Evolutionary conservation across 331 rosid species (phyloP).

Genomic region (Telfairia occidentalis): DNA sequence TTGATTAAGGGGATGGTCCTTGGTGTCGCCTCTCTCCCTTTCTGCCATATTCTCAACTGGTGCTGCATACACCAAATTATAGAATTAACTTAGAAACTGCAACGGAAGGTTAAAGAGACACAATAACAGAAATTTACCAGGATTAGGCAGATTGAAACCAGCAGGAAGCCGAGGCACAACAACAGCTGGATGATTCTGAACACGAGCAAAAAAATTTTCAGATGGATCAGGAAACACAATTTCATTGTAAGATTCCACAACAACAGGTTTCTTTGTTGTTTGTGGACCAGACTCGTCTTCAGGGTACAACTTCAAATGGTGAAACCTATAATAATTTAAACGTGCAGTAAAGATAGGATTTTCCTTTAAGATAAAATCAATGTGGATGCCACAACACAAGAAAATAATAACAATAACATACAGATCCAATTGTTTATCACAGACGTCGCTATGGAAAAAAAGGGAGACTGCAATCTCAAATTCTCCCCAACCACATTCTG

Average conservation of each 20-base stretch:
- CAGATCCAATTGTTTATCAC: slow-evolving; percentile 83
- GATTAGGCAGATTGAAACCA: slow-evolving; percentile 63
- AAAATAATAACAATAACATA: slow-evolving; percentile 35
- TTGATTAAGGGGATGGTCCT: slow-evolving; percentile 70
- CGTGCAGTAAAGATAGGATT: slow-evolving; percentile 13
- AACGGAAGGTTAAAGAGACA: not conserved
- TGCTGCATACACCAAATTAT: slow-evolving; percentile 27
- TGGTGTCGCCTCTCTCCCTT: slow-evolving; percentile 58
- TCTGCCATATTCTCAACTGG: slow-evolving; percentile 35
- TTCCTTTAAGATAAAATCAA: slow-evolving; percentile 14
- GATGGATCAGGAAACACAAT: slow-evolving; percentile 82
- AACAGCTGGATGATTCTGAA: slow-evolving; percentile 81
- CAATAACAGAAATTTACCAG: slow-evolving; percentile 32
- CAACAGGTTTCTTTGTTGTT: slow-evolving; percentile 84
- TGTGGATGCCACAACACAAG: slow-evolving; percentile 14
- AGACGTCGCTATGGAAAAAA: slow-evolving; percentile 60
- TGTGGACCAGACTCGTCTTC: slow-evolving; percentile 98
- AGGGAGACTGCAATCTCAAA: slow-evolving; percentile 76
- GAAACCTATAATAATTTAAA: slow-evolving; percentile 45
- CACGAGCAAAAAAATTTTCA: slow-evolving; percentile 59
- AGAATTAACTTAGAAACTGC: slow-evolving; percentile 4
- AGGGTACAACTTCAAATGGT: slow-evolving; percentile 84
- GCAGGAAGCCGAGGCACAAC: slow-evolving; percentile 71
- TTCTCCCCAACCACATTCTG: slow-evolving; percentile 99
- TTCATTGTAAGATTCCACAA: slow-evolving; percentile 82